Base-by-base conservation (phyloP, 1,284 basidiomycete genomes). In the Ganoderma meredithae region DNA sequence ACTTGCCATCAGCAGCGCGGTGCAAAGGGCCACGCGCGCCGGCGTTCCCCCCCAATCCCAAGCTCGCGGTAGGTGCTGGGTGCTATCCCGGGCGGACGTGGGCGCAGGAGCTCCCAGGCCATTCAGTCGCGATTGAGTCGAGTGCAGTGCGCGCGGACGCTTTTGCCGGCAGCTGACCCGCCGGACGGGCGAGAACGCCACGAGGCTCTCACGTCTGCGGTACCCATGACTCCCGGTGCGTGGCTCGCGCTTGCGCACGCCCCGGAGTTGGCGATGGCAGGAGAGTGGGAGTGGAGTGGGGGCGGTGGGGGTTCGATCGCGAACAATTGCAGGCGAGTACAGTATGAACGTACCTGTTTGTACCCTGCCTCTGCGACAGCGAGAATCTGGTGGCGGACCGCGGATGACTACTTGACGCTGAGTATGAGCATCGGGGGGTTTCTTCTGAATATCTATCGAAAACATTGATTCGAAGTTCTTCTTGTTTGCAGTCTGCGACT, bases 211-310 rank as follows among this genome's bases (percentile, higher is more conserved):
- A 60, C 58, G 58, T 60, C 58, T 25, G 58, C 39, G 39, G 58
- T 60, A 60, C 58, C 58, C 58, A 60, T 60, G 58, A 60, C 58
- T 60, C 58, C 58, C 39, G 58, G 58, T 12, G 58, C 31, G 31
- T 59, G 22, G 58, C 36, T 60, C 36, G 3, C n/a, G n/a, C n/a
- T 17, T 33, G 56, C 33, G 36, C 36, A 56, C 17, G 44, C n/a
- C 44, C 15, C 15, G 7, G 19, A 19, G 2, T n/a, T 22, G 2
- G 47, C 36, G 36, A 36, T 36, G 36, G 36, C 36, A 36, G 36
- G 27, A 3, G 7, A 9, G 36, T 31, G 27, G 27, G 27, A 31
- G 27, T 31, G 27, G 27, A 31, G 27, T 31, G 27, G 7, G 6
- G 36, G 36, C 3, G 44, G 19, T 44, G 17, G 44, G 44, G 17